A percentile compares a stretch with the other conserved stretches of the same genome.
Conservation (phyloP, 129 eudicot species). For the Chrysanthemum seticuspe region DNA sequence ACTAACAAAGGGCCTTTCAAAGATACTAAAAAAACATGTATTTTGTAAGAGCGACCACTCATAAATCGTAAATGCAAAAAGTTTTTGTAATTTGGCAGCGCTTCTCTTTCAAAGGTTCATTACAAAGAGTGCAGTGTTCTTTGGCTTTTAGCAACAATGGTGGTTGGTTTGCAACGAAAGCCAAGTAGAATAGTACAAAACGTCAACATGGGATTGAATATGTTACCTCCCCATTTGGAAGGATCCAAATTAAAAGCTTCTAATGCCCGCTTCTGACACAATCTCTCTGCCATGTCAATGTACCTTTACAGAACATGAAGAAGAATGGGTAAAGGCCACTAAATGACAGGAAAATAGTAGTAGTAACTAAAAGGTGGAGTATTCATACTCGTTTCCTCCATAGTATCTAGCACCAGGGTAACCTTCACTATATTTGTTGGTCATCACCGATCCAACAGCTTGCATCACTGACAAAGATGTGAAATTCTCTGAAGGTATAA, state of each 20-base stretch:
- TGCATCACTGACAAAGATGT: constrained; percentile 92
- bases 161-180: background rate
- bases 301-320: constrained; percentile 46
- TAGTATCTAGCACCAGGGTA: constrained; percentile 98
- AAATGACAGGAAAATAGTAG: background rate
- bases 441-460: constrained; percentile 97
- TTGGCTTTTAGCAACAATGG: background rate
- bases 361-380: background rate
- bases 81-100: background rate
- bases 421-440: constrained; percentile 99
- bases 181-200: background rate
- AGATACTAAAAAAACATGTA: no score
- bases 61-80: background rate
- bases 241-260: constrained; percentile 86
- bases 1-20: background rate
- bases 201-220: background rate
- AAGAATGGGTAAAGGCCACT: background rate
- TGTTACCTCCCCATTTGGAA: constrained; percentile 92
- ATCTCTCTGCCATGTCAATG: constrained; percentile 91
- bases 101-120: background rate
- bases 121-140: background rate
- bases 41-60: no score
- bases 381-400: constrained; percentile 89
- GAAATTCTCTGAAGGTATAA: constrained; percentile 94
- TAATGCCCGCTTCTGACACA: constrained; percentile 90